phyloP scores from a whole-genome alignment of 257 asterid species.

The Ocimum tenuiflorum region DNA sequence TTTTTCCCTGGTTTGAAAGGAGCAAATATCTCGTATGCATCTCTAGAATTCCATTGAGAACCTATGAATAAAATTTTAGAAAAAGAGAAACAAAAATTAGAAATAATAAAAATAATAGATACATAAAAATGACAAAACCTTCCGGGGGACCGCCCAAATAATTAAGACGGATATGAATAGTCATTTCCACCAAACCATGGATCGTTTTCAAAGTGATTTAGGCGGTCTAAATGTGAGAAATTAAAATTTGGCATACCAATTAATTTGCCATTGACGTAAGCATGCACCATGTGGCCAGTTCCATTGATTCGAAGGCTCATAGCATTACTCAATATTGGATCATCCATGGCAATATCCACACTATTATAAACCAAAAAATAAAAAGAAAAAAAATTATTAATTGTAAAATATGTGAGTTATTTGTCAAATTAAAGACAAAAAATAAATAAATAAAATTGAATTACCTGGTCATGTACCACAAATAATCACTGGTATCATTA shows the following conservation, averaged over 20 bases:
- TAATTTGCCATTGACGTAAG: slow-evolving; percentile 48
- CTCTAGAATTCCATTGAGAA: slow-evolving; percentile 44
- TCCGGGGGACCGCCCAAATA: no score
- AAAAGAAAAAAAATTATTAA: no score
- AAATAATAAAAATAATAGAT: no score
- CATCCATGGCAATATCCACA: slow-evolving; percentile 29
- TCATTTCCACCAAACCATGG: no score
- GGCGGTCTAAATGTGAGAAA: no score
- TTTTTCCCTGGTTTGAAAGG: slow-evolving; percentile 43
- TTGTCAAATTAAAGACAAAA: background rate
- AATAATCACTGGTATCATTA: slow-evolving; percentile 40
- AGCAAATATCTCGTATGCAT: slow-evolving; percentile 40
- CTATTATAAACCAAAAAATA: slow-evolving; percentile 15
- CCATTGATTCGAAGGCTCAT: slow-evolving; percentile 43
- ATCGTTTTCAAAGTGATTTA: no score
- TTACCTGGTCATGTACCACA: slow-evolving; percentile 93
- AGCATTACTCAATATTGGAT: slow-evolving; percentile 35
- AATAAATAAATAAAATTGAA: background rate
- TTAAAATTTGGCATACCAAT: slow-evolving; percentile 44
- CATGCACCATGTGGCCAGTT: slow-evolving; percentile 53
- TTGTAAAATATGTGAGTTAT: no score
- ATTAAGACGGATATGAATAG: no score
- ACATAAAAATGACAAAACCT: no score
- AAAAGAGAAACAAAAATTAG: no score
- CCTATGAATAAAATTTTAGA: no score